Evolutionary conservation across 140 eudicot genomes (phyloP).

Genomic region (Stevia rebaudiana): DNA sequence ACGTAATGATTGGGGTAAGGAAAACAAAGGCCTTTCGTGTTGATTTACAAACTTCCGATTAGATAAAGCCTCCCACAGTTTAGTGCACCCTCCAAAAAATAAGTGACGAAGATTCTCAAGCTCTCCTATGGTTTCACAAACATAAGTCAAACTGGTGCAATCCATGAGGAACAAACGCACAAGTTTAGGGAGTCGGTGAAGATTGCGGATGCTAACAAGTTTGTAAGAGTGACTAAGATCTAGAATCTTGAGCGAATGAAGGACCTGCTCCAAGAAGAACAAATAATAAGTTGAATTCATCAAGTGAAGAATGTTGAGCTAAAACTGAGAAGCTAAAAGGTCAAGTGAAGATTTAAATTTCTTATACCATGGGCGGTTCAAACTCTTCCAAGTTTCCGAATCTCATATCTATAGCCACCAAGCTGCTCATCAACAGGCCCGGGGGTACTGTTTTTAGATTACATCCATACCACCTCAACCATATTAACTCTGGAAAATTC

Average conservation of each 20-base stretch:
- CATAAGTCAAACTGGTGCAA: neutral
- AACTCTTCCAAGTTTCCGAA: neutral
- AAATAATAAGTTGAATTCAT: neutral
- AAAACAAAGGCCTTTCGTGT: neutral
- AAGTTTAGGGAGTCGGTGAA: neutral
- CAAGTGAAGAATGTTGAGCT: too few species aligned
- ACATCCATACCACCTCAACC: constrained; percentile 12
- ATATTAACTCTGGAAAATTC: constrained; percentile 4
- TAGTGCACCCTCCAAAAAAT: neutral
- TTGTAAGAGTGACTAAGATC: neutral
- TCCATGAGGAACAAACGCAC: neutral
- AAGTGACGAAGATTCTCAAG: neutral
- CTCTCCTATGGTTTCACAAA: neutral
- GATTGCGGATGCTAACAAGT: neutral
- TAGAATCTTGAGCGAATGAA: neutral
- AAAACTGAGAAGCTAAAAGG: too few species aligned
- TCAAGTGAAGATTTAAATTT: neutral
- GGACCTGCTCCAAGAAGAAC: neutral
- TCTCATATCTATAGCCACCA: constrained; percentile 5
- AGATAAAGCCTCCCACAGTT: neutral
- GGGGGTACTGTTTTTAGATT: neutral
- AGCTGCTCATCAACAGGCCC: neutral
- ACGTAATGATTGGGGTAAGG: neutral
- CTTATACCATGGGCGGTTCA: constrained; percentile 9
- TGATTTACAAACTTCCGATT: neutral